These are phyloP conservation scores for Porcisia hertigi DNA, from an alignment of 208 protist genomes.

Conservation along the genomic window DNA sequence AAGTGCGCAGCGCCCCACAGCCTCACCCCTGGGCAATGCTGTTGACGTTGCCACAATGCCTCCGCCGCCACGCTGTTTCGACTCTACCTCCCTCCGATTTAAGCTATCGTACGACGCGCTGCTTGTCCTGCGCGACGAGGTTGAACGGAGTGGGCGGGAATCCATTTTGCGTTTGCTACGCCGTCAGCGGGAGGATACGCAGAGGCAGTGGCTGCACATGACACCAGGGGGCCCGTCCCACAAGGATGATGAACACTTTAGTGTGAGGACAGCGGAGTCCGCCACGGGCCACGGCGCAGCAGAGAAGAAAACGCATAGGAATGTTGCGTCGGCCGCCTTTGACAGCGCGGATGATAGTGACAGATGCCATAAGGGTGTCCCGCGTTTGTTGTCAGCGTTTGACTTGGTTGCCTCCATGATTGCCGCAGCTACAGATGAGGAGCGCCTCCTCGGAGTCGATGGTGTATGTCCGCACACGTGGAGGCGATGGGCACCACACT, in stretches of 20 bases:
- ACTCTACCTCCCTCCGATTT: constrained; percentile 56
- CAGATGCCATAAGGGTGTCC: not conserved
- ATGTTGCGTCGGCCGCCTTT: not conserved
- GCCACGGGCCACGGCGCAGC: not conserved
- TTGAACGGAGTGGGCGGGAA: constrained; percentile 21
- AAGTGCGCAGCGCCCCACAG: not conserved
- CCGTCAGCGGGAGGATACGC: constrained; percentile 15
- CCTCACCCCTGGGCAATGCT: not conserved
- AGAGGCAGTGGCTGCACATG: constrained; percentile 14
- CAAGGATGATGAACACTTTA: not conserved
- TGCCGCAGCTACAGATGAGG: constrained; percentile 40
- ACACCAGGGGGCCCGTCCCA: not conserved
- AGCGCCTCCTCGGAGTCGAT: constrained; percentile 48
- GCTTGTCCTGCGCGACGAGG: constrained; percentile 38
- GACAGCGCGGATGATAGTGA: not conserved
- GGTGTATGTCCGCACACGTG: constrained; percentile 58
- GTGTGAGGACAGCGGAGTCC: not conserved
- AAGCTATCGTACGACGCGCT: constrained; percentile 69
- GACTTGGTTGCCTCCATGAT: constrained; percentile 57
- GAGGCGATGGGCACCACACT: constrained; percentile 76
- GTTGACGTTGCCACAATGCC: constrained; percentile 9
- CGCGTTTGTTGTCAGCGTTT: constrained; percentile 26
- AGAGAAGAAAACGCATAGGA: not conserved
- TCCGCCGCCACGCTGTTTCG: constrained; percentile 49
- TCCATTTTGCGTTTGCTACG: constrained; percentile 20